Percentiles rank a stretch among this genome's conserved stretches.
phyloP scores from a whole-genome alignment of 139 green algal genomes.

The Trebouxia sp. region DNA sequence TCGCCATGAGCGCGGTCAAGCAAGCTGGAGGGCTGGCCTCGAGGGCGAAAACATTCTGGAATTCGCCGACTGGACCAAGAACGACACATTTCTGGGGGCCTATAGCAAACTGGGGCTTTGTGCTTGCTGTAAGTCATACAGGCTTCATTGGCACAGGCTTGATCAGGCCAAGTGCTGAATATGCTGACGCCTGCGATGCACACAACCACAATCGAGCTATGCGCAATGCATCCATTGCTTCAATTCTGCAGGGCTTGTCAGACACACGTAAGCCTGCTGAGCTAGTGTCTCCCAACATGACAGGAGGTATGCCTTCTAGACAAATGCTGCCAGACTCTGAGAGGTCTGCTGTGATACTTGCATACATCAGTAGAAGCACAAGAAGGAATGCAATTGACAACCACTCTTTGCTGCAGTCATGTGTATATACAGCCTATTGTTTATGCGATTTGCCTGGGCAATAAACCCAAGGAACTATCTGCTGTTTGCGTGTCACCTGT shows the following conservation, averaged over 20 bases:
- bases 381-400: not conserved
- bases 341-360: too few relatives aligned
- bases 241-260: constrained; percentile 54
- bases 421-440: constrained; percentile 73
- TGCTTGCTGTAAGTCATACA: constrained; percentile 56
- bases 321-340: not conserved
- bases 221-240: not conserved
- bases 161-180: too few relatives aligned
- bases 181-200: too few relatives aligned
- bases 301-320: constrained; percentile 36
- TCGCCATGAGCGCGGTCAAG: not conserved
- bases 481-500: constrained; percentile 73
- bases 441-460: constrained; percentile 80
- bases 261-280: constrained; percentile 69
- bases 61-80: not conserved
- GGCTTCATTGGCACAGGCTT: not conserved
- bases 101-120: constrained; percentile 79
- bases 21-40: not conserved
- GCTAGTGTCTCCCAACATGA: constrained; percentile 73
- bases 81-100: constrained; percentile 24
- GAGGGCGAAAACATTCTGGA: not conserved
- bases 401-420: constrained; percentile 44
- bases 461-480: constrained; percentile 80
- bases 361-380: too few relatives aligned
- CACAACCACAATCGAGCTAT: too few relatives aligned